Percentiles rank a stretch among this genome's conserved stretches.
Conservation (phyloP, 345 rosid species). For the Kandelia obovata region DNA sequence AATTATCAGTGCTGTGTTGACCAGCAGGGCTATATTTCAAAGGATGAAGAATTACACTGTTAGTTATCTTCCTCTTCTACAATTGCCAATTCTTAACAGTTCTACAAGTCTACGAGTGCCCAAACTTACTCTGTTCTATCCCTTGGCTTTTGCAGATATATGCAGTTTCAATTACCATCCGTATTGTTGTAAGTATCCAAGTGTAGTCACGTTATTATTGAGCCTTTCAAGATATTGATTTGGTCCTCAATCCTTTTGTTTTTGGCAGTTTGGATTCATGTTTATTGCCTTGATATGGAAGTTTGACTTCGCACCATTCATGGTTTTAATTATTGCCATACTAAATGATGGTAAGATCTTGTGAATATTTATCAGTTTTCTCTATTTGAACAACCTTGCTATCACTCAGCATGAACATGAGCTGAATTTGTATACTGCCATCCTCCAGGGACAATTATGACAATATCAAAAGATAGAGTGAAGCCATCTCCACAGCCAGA, state of each 20-base stretch:
- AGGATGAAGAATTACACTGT: slow-evolving; percentile 98
- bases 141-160: slow-evolving; percentile 53
- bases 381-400: neutral
- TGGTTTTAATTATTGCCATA: slow-evolving; percentile 90
- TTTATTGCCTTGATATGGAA: slow-evolving; percentile 82
- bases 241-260: neutral
- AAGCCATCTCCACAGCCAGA: slow-evolving; percentile 91
- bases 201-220: neutral
- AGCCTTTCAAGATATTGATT: neutral
- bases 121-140: slow-evolving; percentile 13
- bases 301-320: slow-evolving; percentile 84
- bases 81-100: neutral
- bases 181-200: slow-evolving; percentile 66
- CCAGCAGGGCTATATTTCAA: slow-evolving; percentile 91
- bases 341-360: slow-evolving; percentile 69
- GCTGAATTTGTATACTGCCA: slow-evolving; percentile 4
- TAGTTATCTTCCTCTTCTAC: slow-evolving; percentile 22
- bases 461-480: slow-evolving; percentile 79
- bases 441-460: slow-evolving; percentile 75
- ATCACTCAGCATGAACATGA: neutral
- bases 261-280: slow-evolving; percentile 82
- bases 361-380: neutral
- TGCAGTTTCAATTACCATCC: slow-evolving; percentile 91
- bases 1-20: slow-evolving; percentile 83
- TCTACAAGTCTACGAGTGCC: neutral